Evolutionary conservation across 768 basidiomycete species (phyloP).

Genomic region (Suillus subalutaceus): DNA sequence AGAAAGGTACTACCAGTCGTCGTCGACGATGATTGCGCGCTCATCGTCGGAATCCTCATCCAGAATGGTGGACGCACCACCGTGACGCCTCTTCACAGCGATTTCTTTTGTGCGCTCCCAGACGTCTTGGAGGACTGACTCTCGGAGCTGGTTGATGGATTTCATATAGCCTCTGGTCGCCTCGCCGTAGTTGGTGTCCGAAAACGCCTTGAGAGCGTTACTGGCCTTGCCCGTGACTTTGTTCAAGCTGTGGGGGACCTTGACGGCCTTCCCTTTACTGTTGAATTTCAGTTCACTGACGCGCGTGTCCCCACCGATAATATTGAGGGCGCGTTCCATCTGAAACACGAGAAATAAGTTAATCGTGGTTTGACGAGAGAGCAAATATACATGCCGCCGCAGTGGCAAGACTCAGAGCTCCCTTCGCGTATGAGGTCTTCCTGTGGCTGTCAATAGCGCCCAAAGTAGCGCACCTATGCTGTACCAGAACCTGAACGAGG

Average conservation of each 20-base stretch:
- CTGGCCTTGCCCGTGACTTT: not conserved
- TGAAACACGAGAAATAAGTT: conserved; percentile 1
- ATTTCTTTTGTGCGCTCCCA: not conserved
- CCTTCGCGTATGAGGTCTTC: conserved; percentile 2
- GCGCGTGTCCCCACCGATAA: not conserved
- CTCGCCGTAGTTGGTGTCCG: not conserved
- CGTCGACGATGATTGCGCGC: not conserved
- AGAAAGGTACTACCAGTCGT: not conserved
- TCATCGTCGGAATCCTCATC: not conserved
- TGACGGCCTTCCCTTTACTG: not conserved
- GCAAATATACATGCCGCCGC: conserved; percentile 9
- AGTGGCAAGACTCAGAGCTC: conserved; percentile 6
- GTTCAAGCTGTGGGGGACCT: not conserved
- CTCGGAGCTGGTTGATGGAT: not conserved
- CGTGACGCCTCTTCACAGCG: not conserved
- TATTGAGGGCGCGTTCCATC: conserved; percentile 14
- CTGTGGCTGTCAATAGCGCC: conserved; percentile 1
- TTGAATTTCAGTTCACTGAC: not conserved
- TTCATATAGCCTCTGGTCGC: not conserved
- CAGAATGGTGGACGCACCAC: not conserved
- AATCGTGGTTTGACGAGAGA: not conserved
- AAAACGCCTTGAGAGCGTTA: not conserved
- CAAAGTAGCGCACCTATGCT: conserved; percentile 1
- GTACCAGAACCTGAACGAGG: conserved; percentile 11
- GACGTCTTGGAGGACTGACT: not conserved